These are phyloP conservation scores for Oligophagozyma castellii DNA, from an alignment of 1,139 yeast species.

Conservation along the genomic window DNA sequence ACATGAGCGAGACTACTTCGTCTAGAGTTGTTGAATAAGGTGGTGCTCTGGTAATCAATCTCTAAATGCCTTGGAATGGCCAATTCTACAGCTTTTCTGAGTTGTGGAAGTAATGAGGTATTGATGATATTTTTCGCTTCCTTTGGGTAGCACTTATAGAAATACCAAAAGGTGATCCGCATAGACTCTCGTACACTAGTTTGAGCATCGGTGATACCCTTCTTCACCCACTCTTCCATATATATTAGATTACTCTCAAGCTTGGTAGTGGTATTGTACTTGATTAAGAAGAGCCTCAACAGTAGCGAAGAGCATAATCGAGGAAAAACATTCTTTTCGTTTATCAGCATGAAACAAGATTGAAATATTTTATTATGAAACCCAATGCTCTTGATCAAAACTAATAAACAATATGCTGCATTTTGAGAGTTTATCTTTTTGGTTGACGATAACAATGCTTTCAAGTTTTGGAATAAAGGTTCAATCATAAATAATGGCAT, in stretches of 20 bases:
- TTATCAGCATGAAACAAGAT: conserved; percentile 38
- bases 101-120: conserved; percentile 28
- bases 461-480: conserved; percentile 39
- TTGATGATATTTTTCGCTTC: conserved; percentile 28
- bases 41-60: conserved; percentile 11
- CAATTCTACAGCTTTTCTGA: conserved; percentile 42
- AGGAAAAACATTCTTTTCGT: conserved; percentile 60
- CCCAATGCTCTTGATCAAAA: conserved; percentile 40
- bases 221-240: conserved; percentile 39
- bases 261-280: conserved; percentile 28
- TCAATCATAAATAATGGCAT: conserved; percentile 53
- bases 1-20: conserved; percentile 8
- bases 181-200: conserved; percentile 68
- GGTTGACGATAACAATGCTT: conserved; percentile 57
- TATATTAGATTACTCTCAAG: conserved; percentile 31
- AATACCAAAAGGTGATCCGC: conserved; percentile 64
- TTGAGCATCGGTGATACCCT: conserved; percentile 66
- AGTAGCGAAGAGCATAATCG: conserved; percentile 58
- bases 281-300: conserved; percentile 47
- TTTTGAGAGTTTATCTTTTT: conserved; percentile 68
- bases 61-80: conserved; percentile 33
- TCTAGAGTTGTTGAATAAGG: conserved; percentile 6
- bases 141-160: conserved; percentile 35
- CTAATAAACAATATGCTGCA: conserved; percentile 50
- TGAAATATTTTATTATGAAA: conserved; percentile 40